phyloP scores from a whole-genome alignment of 306 rosid genomes.

The Cyclanthera cordifolia region DNA sequence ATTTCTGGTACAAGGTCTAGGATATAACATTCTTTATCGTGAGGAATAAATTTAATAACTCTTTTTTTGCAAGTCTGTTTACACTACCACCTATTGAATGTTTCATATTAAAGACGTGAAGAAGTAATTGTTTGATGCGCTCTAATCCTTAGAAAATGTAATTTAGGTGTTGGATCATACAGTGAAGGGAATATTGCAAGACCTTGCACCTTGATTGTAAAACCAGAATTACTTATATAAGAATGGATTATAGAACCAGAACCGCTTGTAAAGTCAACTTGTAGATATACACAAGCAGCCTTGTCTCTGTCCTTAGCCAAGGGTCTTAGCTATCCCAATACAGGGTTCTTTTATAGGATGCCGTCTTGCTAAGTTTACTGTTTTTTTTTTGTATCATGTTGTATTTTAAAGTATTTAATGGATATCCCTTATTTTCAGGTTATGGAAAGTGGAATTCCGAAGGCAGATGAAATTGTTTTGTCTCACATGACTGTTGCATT shows the following conservation, averaged over 20 bases:
- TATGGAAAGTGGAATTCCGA: constrained; percentile 62
- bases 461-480: constrained; percentile 58
- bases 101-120: neutral
- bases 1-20: neutral
- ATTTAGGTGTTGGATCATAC: neutral
- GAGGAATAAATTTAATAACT: neutral
- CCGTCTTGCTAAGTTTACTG: constrained; percentile 2
- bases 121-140: neutral
- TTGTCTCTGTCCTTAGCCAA: neutral
- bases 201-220: neutral
- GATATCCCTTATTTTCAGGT: constrained; percentile 38
- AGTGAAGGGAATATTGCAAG: neutral
- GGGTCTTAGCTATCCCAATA: neutral
- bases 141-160: neutral
- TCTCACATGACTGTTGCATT: constrained; percentile 66
- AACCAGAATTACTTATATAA: neutral
- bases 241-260: neutral
- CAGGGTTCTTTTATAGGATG: neutral
- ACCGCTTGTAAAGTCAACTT: neutral
- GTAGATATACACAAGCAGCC: neutral
- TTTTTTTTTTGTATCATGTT: neutral
- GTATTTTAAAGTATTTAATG: neutral
- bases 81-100: neutral
- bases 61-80: neutral
- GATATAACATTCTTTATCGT: neutral